phyloP scores from a whole-genome alignment of 306 rosid species.

The Castanea mollissima region DNA sequence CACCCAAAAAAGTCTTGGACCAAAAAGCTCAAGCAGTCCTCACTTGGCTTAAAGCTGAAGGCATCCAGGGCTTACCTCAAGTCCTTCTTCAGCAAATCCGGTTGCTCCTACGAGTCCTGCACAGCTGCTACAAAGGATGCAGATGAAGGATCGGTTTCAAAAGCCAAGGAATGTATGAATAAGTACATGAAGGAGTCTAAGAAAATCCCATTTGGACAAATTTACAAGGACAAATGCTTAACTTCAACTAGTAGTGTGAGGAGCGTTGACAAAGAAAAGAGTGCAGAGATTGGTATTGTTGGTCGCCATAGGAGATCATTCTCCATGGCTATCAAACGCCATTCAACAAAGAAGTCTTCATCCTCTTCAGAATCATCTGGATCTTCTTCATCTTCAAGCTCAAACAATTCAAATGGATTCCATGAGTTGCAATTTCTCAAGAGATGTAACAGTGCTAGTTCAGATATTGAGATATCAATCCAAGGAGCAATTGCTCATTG shows the following conservation, averaged over 20 bases:
- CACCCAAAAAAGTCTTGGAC: constrained; percentile 70
- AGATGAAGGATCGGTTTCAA: constrained; percentile 67
- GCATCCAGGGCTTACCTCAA: constrained; percentile 87
- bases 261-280: constrained; percentile 39
- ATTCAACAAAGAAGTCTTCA: constrained; percentile 51
- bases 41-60: constrained; percentile 70
- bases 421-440: constrained; percentile 53
- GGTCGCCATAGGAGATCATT: constrained; percentile 77
- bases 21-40: constrained; percentile 70
- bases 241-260: constrained; percentile 38
- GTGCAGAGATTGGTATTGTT: constrained; percentile 27
- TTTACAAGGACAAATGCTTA: constrained; percentile 44
- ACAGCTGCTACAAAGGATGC: constrained; percentile 61
- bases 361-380: constrained; percentile 36
- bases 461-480: constrained; percentile 81
- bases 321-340: constrained; percentile 62
- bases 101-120: constrained; percentile 72
- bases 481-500: constrained; percentile 99
- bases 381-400: constrained; percentile 53
- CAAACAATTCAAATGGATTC: constrained; percentile 41
- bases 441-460: constrained; percentile 72
- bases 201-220: constrained; percentile 62
- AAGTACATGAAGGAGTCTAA: constrained; percentile 38
- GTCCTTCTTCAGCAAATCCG: constrained; percentile 77
- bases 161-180: constrained; percentile 49